phyloP scores from a whole-genome alignment of 2,329 filamentous ascomycete genomes.

The Colletotrichum siamense region DNA sequence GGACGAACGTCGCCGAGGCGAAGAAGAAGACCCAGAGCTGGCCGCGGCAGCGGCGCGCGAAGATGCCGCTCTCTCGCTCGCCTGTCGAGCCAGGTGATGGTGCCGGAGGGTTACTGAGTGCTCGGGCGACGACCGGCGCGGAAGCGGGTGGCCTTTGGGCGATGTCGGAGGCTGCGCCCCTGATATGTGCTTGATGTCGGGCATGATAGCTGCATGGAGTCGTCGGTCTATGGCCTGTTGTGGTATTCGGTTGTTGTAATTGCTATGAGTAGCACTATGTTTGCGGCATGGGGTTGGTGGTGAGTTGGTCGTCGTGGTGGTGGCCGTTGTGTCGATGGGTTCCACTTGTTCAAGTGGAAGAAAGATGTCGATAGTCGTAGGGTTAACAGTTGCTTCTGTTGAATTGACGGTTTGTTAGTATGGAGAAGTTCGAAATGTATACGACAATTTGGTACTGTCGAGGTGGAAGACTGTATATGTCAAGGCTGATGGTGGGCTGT shows the following conservation, averaged over 20 bases:
- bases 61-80: constrained; percentile 27
- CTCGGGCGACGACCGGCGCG: constrained; percentile 48
- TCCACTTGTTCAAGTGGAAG: background rate
- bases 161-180: constrained; percentile 26
- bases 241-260: background rate
- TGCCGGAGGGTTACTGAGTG: constrained; percentile 54
- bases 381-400: background rate
- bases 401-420: background rate
- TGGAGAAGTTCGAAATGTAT: background rate
- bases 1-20: constrained; percentile 47
- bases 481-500: constrained; percentile 1
- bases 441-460: background rate
- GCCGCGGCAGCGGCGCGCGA: constrained; percentile 15
- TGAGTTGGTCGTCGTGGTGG: background rate
- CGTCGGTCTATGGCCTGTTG: background rate
- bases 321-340: background rate
- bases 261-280: background rate
- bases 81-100: constrained; percentile 51
- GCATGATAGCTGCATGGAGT: constrained; percentile 32
- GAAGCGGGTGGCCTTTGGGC: constrained; percentile 44
- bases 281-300: background rate
- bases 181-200: constrained; percentile 28
- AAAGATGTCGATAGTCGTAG: background rate
- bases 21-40: constrained; percentile 21
- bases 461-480: constrained; percentile 1